Conservation (phyloP, 192 early-diverging fungal genomes). For the Umbelopsis sp. region DNA sequence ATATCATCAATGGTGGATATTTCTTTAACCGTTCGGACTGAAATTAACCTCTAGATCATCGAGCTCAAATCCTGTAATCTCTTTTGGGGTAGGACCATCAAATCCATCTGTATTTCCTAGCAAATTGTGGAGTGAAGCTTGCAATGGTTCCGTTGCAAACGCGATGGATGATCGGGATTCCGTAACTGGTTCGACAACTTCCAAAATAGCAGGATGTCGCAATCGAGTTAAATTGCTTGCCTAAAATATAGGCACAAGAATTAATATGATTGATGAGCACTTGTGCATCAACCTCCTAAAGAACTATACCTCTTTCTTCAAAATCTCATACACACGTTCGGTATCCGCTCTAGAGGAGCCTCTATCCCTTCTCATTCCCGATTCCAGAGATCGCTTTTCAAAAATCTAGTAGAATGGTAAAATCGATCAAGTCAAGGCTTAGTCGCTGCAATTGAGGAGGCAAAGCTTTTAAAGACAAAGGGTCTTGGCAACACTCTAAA, state of each 20-base stretch:
- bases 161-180: conserved; percentile 65
- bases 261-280: not conserved
- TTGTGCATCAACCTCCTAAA: not conserved
- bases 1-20: not conserved
- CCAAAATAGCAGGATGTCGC: conserved; percentile 78
- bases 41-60: conserved; percentile 72
- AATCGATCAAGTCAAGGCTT: not conserved
- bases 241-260: conserved; percentile 1
- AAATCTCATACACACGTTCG: conserved; percentile 54
- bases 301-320: conserved; percentile 62
- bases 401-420: conserved; percentile 53
- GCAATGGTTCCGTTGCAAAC: conserved; percentile 80
- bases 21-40: not conserved
- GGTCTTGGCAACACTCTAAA: not conserved
- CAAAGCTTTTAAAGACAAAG: not conserved
- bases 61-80: conserved; percentile 57
- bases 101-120: conserved; percentile 54
- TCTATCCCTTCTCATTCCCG: conserved; percentile 53
- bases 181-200: conserved; percentile 74
- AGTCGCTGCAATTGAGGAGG: not conserved
- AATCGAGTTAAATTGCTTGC: conserved; percentile 69
- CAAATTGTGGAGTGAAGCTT: conserved; percentile 65
- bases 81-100: conserved; percentile 24
- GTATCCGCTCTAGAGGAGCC: conserved; percentile 44
- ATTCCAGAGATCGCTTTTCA: conserved; percentile 70